Evolutionary conservation across 768 basidiomycete species (phyloP).

Genomic region (Naganishia vaughanmartiniae): DNA sequence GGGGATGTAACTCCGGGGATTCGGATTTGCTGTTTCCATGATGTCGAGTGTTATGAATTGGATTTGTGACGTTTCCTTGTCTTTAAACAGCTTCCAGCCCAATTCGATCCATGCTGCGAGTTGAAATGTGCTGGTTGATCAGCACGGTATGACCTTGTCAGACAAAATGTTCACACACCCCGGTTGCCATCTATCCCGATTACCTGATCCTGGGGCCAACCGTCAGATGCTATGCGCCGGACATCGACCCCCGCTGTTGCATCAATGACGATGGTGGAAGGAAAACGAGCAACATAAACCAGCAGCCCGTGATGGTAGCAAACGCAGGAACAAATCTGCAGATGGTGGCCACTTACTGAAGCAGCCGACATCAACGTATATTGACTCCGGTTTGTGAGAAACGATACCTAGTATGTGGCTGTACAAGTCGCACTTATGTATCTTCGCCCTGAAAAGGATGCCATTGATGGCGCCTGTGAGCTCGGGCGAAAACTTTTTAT

Average conservation of each 20-base stretch:
- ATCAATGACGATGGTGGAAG: not conserved
- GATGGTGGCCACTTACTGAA: not conserved
- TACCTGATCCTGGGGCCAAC: constrained; percentile 1
- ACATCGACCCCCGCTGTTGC: constrained; percentile 5
- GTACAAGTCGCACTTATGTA: not conserved
- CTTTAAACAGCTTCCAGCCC: constrained; percentile 18
- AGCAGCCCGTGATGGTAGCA: too few relatives aligned
- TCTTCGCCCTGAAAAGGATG: constrained; percentile 1
- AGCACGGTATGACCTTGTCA: not conserved
- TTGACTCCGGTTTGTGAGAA: not conserved
- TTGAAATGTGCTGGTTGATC: not conserved
- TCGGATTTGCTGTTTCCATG: not conserved
- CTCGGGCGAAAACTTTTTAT: not conserved
- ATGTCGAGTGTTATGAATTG: not conserved
- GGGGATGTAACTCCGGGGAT: not conserved
- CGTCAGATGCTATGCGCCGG: not conserved
- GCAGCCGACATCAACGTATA: constrained; percentile 11
- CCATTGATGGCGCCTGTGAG: not conserved
- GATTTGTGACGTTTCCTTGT: not conserved
- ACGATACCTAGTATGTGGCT: not conserved
- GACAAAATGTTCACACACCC: not conserved
- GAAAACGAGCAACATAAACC: not conserved
- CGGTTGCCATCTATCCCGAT: constrained; percentile 4
- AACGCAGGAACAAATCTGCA: not conserved
- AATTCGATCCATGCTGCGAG: not conserved